Evolutionary conservation across 1,139 yeast species (phyloP).

Genomic region (Schizosaccharomyces versatilis): DNA sequence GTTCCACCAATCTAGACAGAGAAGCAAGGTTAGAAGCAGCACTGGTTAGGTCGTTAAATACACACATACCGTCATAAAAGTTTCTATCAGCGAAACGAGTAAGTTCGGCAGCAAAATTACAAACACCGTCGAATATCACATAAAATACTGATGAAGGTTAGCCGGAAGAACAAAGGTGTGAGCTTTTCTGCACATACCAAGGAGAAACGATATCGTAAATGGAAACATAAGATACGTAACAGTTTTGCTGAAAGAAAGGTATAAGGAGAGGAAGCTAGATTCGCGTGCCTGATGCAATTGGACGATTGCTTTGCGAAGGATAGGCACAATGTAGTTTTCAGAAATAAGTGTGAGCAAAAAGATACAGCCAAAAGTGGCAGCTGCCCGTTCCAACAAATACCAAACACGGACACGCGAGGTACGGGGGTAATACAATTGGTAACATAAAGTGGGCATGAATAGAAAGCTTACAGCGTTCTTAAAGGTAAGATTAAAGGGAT

Average conservation of each 20-base stretch:
- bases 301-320: not conserved
- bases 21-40: not conserved
- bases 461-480: constrained; percentile 50
- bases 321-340: constrained; percentile 32
- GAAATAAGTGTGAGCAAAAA: constrained; percentile 63
- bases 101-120: constrained; percentile 65
- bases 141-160: constrained; percentile 53
- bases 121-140: constrained; percentile 85
- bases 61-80: constrained; percentile 47
- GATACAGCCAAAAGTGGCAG: constrained; percentile 73
- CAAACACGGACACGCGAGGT: constrained; percentile 43
- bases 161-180: constrained; percentile 21
- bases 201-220: not conserved
- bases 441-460: constrained; percentile 78
- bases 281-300: not conserved
- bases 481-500: constrained; percentile 53
- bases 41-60: not conserved
- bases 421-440: constrained; percentile 56
- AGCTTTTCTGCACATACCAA: not conserved
- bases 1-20: constrained; percentile 2
- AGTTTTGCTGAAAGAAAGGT: not conserved
- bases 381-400: constrained; percentile 43
- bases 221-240: constrained; percentile 2
- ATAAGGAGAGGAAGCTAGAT: not conserved
- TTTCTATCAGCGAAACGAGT: constrained; percentile 43